These are phyloP conservation scores for Sporothrix protearum DNA, from an alignment of 2,329 filamentous ascomycete species.

Conservation along the genomic window DNA sequence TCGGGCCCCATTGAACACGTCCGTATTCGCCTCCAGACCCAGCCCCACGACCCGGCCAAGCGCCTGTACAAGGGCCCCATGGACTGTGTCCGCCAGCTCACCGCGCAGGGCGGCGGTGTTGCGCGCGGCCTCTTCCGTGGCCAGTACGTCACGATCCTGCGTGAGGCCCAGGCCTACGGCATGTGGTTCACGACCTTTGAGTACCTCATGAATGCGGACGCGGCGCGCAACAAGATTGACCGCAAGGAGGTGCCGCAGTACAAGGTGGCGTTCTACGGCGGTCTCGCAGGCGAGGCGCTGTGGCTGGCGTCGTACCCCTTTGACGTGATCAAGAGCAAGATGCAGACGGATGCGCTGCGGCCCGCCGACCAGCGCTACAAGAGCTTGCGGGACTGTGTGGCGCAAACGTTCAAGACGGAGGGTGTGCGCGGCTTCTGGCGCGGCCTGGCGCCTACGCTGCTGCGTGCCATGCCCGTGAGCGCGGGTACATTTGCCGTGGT, in stretches of 20 bases:
- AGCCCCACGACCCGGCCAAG: constrained; percentile 73
- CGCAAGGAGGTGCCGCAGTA: constrained; percentile 74
- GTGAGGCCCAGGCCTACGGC: constrained; percentile 93
- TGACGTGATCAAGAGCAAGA: constrained; percentile 98
- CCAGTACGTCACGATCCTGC: constrained; percentile 75
- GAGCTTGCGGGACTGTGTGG: constrained; percentile 86
- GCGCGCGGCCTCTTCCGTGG: constrained; percentile 79
- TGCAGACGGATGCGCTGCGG: constrained; percentile 96
- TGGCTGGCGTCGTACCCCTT: constrained; percentile 95
- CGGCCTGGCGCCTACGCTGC: constrained; percentile 81
- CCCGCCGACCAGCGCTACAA: constrained; percentile 61
- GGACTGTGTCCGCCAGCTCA: constrained; percentile 87
- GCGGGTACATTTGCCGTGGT: constrained; percentile 94
- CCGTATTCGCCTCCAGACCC: constrained; percentile 91
- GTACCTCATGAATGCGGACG: constrained; percentile 91
- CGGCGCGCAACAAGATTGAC: constrained; percentile 68
- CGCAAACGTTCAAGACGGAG: constrained; percentile 72
- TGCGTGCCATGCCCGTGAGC: constrained; percentile 95
- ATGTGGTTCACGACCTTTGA: constrained; percentile 95
- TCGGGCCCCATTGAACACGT: constrained; percentile 95
- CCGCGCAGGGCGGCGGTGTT: constrained; percentile 61
- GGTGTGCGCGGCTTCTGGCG: constrained; percentile 88
- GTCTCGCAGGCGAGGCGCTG: constrained; percentile 85
- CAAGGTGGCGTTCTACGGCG: constrained; percentile 90
- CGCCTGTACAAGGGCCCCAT: constrained; percentile 78